These are phyloP conservation scores for Pseudogymnoascus sp. DNA, from an alignment of 2,329 filamentous ascomycete species.

Conservation along the genomic window DNA sequence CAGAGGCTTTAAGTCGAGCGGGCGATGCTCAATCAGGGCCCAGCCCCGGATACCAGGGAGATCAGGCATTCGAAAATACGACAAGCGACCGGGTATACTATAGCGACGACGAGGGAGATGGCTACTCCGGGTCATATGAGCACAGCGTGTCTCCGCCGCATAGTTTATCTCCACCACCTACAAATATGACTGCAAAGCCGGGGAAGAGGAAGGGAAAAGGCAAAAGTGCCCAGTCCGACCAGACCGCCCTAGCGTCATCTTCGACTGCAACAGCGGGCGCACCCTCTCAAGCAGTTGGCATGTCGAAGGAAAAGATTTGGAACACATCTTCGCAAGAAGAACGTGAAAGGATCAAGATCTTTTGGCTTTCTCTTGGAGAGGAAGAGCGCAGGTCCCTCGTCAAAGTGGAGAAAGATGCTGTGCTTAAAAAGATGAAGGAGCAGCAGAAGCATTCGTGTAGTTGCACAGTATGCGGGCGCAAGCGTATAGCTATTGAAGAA, in stretches of 20 bases:
- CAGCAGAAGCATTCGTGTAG: slow-evolving; percentile 99
- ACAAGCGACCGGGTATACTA: slow-evolving; percentile 45
- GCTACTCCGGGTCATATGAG: slow-evolving; percentile 28
- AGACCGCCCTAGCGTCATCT: slow-evolving; percentile 14
- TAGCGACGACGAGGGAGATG: slow-evolving; percentile 43
- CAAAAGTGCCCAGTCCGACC: slow-evolving; percentile 18
- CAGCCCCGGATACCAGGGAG: slow-evolving; percentile 22
- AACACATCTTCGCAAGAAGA: slow-evolving; percentile 92
- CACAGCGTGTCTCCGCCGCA: slow-evolving; percentile 27
- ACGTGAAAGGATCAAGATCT: slow-evolving; percentile 94
- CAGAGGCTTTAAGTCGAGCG: slow-evolving; percentile 16
- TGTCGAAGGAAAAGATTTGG: slow-evolving; percentile 77
- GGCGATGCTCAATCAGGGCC: not conserved
- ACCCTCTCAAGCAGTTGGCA: slow-evolving; percentile 36
- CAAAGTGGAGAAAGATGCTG: slow-evolving; percentile 97
- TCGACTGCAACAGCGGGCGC: slow-evolving; percentile 33
- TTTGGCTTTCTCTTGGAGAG: slow-evolving; percentile 91
- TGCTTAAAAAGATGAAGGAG: slow-evolving; percentile 98
- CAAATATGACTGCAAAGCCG: slow-evolving; percentile 24
- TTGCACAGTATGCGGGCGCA: slow-evolving; percentile 92
- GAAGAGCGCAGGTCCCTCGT: slow-evolving; percentile 91
- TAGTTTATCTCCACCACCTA: slow-evolving; percentile 18
- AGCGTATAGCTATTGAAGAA: slow-evolving; percentile 94
- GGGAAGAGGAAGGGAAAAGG: slow-evolving; percentile 36
- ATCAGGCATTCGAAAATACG: slow-evolving; percentile 27